These are phyloP conservation scores for Akanthomyces uredinophilus DNA, from an alignment of 2,329 filamentous ascomycete genomes.

Conservation along the genomic window DNA sequence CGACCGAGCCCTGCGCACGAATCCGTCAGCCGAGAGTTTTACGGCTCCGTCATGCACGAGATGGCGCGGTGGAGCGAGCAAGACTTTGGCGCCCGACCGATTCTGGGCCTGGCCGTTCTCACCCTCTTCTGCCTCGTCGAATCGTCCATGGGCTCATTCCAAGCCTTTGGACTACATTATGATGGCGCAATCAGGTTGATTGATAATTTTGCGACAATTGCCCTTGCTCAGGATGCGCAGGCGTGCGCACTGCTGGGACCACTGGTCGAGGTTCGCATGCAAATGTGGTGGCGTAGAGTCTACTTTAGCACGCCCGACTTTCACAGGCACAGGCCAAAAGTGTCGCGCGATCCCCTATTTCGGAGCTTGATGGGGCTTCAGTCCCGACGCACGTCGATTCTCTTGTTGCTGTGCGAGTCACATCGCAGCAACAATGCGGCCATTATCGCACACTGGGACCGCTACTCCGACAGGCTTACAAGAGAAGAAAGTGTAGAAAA, in stretches of 20 bases:
- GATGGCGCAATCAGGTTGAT: conserved; percentile 5
- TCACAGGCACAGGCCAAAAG: conserved; percentile 4
- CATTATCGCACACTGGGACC: conserved; percentile 14
- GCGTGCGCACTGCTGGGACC: conserved; percentile 15
- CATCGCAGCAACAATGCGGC: conserved; percentile 14
- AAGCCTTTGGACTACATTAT: conserved; percentile 18
- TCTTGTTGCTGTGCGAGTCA: conserved; percentile 14
- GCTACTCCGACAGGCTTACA: no score
- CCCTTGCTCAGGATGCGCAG: background rate
- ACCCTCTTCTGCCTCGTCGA: conserved; percentile 22
- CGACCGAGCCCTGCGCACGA: conserved; percentile 14
- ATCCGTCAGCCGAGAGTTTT: conserved; percentile 13
- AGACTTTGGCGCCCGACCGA: conserved; percentile 11
- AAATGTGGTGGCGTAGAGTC: conserved; percentile 23
- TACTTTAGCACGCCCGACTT: conserved; percentile 20
- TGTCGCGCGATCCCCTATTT: background rate
- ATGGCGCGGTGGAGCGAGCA: conserved; percentile 13
- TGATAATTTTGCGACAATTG: background rate
- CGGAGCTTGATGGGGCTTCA: background rate
- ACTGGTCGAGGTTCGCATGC: conserved; percentile 19
- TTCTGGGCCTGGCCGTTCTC: conserved; percentile 15
- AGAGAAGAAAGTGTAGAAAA: background rate
- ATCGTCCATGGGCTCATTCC: conserved; percentile 22
- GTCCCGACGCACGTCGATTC: conserved; percentile 2
- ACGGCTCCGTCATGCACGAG: conserved; percentile 14